Conservation (phyloP, 2,329 filamentous ascomycete species). For the Ophiostoma pallidulum region DNA sequence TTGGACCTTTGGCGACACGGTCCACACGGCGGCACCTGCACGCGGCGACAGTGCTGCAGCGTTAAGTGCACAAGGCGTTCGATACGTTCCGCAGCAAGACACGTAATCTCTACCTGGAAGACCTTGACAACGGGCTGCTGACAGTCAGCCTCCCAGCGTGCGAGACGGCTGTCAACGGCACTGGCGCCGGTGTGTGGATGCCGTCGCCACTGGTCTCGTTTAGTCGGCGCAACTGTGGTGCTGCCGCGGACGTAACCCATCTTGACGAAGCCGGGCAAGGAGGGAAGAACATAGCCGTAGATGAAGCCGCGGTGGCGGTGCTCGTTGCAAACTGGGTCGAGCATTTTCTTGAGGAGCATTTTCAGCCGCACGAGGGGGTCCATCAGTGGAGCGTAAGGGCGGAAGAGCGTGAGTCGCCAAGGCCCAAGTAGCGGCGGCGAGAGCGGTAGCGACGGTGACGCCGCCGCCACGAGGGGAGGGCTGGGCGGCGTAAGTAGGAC, state of each 20-base stretch:
- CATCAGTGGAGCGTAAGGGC: not conserved
- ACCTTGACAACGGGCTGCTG: not conserved
- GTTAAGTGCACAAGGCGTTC: not conserved
- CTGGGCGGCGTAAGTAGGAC: not conserved
- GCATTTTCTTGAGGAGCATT: not conserved
- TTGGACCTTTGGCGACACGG: not conserved
- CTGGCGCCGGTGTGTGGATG: not conserved
- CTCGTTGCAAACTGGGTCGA: not conserved
- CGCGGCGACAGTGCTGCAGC: not conserved
- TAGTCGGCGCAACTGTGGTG: not conserved
- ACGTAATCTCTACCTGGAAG: not conserved
- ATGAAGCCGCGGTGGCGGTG: not conserved
- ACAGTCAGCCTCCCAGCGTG: not conserved
- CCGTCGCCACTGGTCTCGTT: not conserved
- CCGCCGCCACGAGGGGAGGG: not conserved
- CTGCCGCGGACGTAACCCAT: not conserved
- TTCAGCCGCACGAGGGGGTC: not conserved
- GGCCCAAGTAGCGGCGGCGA: not conserved
- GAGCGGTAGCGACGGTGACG: not conserved
- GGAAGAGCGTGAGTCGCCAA: not conserved
- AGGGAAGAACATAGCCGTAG: not conserved
- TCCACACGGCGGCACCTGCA: not conserved
- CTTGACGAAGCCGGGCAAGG: not conserved
- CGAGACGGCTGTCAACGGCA: not conserved
- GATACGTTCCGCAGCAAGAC: not conserved